Evolutionary conservation across 345 rosid genomes (phyloP), one percentile per base, ranked within the genome.

Genomic region (Hirschfeldia incana): DNA sequence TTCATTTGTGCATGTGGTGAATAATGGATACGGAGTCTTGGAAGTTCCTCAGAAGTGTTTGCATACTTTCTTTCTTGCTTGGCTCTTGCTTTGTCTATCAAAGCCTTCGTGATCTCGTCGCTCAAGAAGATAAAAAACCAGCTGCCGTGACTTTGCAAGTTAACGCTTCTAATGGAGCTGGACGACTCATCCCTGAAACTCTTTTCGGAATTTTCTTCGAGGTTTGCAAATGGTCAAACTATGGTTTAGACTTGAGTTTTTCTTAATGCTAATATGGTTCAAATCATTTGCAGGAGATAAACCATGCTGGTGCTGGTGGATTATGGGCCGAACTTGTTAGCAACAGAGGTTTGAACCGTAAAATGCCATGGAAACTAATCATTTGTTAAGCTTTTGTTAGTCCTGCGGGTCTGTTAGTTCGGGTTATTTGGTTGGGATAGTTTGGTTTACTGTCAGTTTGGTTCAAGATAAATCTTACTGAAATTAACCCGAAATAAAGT

Each of bases 251-350:
- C 21, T 21, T 21, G 21, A 21, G 21, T 21, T 21, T 21, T 21
- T 21, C 21, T 21, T 21, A 21, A 21, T 21, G 21, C 21, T 21
- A 21, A 21, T 21, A 21, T 21, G 21, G 21, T 21, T 21, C 21
- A 21, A 21, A 21, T 21, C 21, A 21, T 21, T 21, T 21, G 21
- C 21, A 21, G 21, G 99, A 95, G 88, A 95, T 95, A 76, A 93
- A 93, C 83, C 99, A 93, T 85, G 99, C 99, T 32, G 99, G 98
- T 73, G 89, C 98, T 26, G 99, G 99, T 85, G 99, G 99, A 55
- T 73, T 93, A 80, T 95, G 98, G 99, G 93, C 89, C 4, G 99
- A 95, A 83, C 99, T 95, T 78, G 98, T 95, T 60, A 87, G 85
- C 87, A 95, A 95, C 84, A 81, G 94, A 86, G 99, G 99, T 95